Conservation (phyloP, 495 filamentous ascomycete genomes). For the Aspergillus ellipticus region DNA sequence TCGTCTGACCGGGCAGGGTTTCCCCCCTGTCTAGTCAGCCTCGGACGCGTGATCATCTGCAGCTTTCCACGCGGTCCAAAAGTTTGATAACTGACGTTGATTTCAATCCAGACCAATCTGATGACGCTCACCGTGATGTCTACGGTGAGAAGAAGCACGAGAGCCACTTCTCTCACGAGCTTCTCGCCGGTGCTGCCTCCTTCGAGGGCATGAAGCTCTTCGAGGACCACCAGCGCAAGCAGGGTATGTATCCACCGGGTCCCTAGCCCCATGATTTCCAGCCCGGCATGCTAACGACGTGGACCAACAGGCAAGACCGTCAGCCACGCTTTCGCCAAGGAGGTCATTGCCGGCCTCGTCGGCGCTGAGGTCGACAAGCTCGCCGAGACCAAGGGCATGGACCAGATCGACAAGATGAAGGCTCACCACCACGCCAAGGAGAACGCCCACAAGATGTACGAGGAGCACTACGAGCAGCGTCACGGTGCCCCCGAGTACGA, state of each 20-base stretch:
- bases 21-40: not conserved
- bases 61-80: not conserved
- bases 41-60: not conserved
- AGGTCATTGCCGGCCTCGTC: slow-evolving; percentile 65
- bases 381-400: slow-evolving; percentile 72
- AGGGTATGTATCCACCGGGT: slow-evolving; percentile 48
- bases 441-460: slow-evolving; percentile 62
- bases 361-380: slow-evolving; percentile 77
- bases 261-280: not conserved
- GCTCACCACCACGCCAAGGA: slow-evolving; percentile 64
- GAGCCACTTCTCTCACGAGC: slow-evolving; percentile 66
- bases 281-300: not conserved
- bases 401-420: slow-evolving; percentile 62
- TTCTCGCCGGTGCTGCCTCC: slow-evolving; percentile 70
- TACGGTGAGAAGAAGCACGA: slow-evolving; percentile 54
- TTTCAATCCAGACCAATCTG: slow-evolving; percentile 35
- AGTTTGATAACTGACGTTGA: slow-evolving; percentile 1
- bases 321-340: slow-evolving; percentile 73
- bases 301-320: slow-evolving; percentile 58
- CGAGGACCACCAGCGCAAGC: slow-evolving; percentile 68
- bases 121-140: slow-evolving; percentile 57
- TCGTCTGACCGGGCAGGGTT: not conserved
- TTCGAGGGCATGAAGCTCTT: slow-evolving; percentile 79
- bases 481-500: slow-evolving; percentile 44
- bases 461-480: slow-evolving; percentile 50